Evolutionary conservation across 2,329 filamentous ascomycete species (phyloP).

Genomic region (Dothistroma septosporum): DNA sequence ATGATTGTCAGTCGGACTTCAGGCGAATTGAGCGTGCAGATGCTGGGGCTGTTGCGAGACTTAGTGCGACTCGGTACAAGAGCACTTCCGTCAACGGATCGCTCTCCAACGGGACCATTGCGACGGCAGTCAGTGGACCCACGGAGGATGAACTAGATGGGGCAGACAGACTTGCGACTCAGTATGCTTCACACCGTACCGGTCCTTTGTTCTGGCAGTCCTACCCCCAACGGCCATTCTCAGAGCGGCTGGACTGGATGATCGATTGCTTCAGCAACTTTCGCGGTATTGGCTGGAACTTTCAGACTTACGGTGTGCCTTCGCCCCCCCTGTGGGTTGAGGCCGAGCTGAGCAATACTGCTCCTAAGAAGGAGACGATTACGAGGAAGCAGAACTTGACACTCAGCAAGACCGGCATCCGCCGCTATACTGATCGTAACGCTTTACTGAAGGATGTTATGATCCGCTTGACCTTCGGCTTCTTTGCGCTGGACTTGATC

Average conservation of each 20-base stretch:
- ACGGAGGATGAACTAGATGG: not conserved
- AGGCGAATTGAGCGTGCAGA: slow-evolving; percentile 49
- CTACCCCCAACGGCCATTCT: slow-evolving; percentile 46
- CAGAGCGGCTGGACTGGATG: slow-evolving; percentile 56
- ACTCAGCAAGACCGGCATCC: slow-evolving; percentile 35
- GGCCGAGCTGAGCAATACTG: slow-evolving; percentile 34
- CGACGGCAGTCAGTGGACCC: slow-evolving; percentile 6
- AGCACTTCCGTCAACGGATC: slow-evolving; percentile 3
- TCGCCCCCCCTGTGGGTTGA: slow-evolving; percentile 42
- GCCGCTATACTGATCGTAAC: slow-evolving; percentile 34
- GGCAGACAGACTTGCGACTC: slow-evolving; percentile 5
- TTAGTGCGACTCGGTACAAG: not conserved
- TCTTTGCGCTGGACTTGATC: slow-evolving; percentile 65
- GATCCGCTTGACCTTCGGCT: slow-evolving; percentile 51
- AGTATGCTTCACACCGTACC: slow-evolving; percentile 15
- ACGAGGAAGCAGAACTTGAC: not conserved
- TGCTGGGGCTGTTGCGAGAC: slow-evolving; percentile 1
- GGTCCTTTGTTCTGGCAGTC: slow-evolving; percentile 48
- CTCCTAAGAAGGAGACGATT: slow-evolving; percentile 1
- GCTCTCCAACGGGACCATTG: slow-evolving; percentile 3
- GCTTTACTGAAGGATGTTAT: slow-evolving; percentile 35
- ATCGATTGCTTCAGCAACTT: slow-evolving; percentile 55
- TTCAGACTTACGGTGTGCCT: slow-evolving; percentile 49
- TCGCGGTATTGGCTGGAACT: slow-evolving; percentile 59
- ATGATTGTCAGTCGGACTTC: slow-evolving; percentile 54